Evolutionary conservation across 306 rosid genomes (phyloP).

Genomic region (Vicia sativa): DNA sequence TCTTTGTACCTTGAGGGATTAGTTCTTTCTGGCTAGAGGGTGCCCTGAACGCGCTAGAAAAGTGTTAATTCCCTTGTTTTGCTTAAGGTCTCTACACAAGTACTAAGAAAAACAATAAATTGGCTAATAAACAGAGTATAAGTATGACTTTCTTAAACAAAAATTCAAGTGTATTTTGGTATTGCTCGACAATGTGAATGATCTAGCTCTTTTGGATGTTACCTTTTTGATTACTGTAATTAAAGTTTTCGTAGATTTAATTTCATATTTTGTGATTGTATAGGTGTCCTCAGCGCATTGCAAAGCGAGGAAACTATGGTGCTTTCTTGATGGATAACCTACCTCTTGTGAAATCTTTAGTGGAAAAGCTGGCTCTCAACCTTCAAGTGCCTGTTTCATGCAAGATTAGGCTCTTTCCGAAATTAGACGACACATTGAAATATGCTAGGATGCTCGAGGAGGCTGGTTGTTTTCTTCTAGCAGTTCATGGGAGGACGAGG

Average conservation of each 20-base stretch:
- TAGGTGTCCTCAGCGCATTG: slow-evolving; percentile 99
- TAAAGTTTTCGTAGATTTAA: slow-evolving; percentile 18
- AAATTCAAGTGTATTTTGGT: background rate
- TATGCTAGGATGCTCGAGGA: slow-evolving; percentile 94
- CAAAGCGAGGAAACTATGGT: slow-evolving; percentile 83
- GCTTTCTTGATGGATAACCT: slow-evolving; percentile 98
- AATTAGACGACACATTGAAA: slow-evolving; percentile 73
- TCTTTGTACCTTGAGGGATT: background rate
- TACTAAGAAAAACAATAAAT: too few species aligned
- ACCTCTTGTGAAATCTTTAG: slow-evolving; percentile 78
- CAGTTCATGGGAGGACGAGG: slow-evolving; percentile 89
- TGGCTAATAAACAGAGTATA: background rate
- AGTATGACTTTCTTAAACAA: background rate
- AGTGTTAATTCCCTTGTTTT: background rate
- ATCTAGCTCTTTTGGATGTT: background rate
- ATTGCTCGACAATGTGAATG: background rate
- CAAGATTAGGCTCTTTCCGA: slow-evolving; percentile 87
- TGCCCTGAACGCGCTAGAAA: background rate
- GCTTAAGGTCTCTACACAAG: too few species aligned
- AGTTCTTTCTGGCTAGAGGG: background rate
- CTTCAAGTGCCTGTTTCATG: slow-evolving; percentile 91
- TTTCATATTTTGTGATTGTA: slow-evolving; percentile 12
- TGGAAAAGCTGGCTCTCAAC: slow-evolving; percentile 76
- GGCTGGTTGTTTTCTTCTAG: slow-evolving; percentile 89
- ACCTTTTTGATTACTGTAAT: background rate